Conservation (phyloP, 176 grass and related monocot species). For the Guadua angustifolia region DNA sequence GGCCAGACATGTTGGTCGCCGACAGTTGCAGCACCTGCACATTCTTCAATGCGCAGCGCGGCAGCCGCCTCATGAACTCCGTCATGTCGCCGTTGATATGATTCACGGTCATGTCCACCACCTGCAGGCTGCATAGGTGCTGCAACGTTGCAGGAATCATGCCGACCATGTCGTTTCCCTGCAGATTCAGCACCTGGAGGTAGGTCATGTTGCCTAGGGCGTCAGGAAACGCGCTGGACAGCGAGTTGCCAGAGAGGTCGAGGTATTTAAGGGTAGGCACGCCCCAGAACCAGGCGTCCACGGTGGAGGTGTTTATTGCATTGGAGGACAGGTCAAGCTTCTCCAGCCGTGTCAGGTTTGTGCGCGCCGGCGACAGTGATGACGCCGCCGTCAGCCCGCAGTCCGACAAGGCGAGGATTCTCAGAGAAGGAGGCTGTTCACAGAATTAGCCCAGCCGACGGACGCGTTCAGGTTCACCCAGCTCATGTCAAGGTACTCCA, state of each 20-base stretch:
- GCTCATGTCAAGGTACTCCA: slow-evolving; percentile 26
- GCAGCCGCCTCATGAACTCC: slow-evolving; percentile 31
- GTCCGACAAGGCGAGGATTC: not conserved
- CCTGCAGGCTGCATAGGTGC: not conserved
- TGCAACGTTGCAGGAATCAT: not conserved
- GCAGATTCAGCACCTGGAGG: not conserved
- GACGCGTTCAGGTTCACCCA: not conserved
- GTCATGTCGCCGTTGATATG: slow-evolving; percentile 29
- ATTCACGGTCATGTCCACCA: slow-evolving; percentile 20
- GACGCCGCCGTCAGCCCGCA: not conserved
- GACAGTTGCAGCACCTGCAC: slow-evolving; percentile 3
- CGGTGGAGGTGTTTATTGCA: not conserved
- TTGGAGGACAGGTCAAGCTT: slow-evolving; percentile 36
- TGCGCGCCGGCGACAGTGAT: not conserved
- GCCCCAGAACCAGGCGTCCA: slow-evolving; percentile 46
- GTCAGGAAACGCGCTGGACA: not conserved
- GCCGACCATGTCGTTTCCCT: not conserved
- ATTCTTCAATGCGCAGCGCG: not conserved
- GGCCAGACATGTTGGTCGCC: not conserved
- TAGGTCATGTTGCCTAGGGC: not conserved
- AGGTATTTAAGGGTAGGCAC: not conserved
- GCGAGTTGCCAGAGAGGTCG: slow-evolving; percentile 1
- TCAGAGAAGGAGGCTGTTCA: slow-evolving; percentile 3
- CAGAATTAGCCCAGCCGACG: not conserved
- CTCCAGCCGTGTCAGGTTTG: slow-evolving; percentile 26